Conservation (phyloP, 805 yeast species). For the Kazachstania martiniae region DNA sequence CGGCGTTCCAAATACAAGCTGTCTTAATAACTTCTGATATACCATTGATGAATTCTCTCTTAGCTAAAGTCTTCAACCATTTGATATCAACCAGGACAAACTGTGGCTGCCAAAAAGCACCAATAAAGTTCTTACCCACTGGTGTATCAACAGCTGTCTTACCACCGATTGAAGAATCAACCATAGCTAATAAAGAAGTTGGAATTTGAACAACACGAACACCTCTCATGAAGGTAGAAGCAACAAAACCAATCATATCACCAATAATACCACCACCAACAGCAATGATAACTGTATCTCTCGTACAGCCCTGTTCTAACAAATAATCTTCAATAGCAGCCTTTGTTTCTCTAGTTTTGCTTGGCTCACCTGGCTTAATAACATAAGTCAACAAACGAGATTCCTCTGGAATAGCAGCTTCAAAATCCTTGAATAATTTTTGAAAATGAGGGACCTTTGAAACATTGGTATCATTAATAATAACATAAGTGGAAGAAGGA, state of each 20-base stretch:
- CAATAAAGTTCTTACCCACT: slow-evolving; percentile 86
- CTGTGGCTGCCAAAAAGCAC: slow-evolving; percentile 95
- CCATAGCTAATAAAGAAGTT: slow-evolving; percentile 91
- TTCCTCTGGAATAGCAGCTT: slow-evolving; percentile 33
- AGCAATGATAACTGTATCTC: slow-evolving; percentile 90
- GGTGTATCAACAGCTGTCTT: slow-evolving; percentile 98
- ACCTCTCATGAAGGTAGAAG: slow-evolving; percentile 99
- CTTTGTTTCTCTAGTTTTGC: slow-evolving; percentile 79
- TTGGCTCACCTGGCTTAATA: slow-evolving; percentile 88
- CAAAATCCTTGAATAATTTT: slow-evolving; percentile 35
- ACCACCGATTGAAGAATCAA: slow-evolving; percentile 96
- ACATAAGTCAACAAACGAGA: slow-evolving; percentile 63
- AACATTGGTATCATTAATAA: slow-evolving; percentile 79
- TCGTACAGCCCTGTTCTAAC: slow-evolving; percentile 74
- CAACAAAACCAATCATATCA: slow-evolving; percentile 97
- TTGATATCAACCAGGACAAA: slow-evolving; percentile 80
- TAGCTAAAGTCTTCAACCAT: slow-evolving; percentile 80
- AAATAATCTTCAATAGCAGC: slow-evolving; percentile 88
- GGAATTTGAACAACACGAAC: slow-evolving; percentile 90
- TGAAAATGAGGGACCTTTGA: slow-evolving; percentile 52
- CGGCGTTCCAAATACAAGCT: slow-evolving; percentile 94
- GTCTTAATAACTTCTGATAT: slow-evolving; percentile 98
- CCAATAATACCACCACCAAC: slow-evolving; percentile 98
- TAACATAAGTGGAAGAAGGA: slow-evolving; percentile 83
- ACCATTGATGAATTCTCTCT: slow-evolving; percentile 91